phyloP scores from a whole-genome alignment of 306 rosid genomes.

The Ochetophila trinervis region DNA sequence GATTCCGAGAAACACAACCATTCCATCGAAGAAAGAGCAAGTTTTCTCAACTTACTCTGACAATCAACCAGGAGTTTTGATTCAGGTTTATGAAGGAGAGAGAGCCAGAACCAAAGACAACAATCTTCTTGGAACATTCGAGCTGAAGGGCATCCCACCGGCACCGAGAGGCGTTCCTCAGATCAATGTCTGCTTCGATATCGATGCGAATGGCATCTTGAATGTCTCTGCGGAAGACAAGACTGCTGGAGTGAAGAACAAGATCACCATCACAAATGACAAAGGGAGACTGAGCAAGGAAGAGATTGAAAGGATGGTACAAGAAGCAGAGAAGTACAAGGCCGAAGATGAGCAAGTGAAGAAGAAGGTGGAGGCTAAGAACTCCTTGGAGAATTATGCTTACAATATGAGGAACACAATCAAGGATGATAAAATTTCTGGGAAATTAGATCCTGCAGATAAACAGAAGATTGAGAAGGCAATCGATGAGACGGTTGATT shows the following conservation, averaged over 20 bases:
- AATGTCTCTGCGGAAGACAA: conserved; percentile 47
- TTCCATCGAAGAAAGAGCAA: conserved; percentile 46
- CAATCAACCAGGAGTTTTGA: conserved; percentile 42
- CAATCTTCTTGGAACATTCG: conserved; percentile 45
- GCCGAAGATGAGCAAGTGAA: conserved; percentile 48
- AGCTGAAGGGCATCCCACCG: conserved; percentile 44
- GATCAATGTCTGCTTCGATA: conserved; percentile 50
- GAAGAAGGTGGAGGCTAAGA: conserved; percentile 48
- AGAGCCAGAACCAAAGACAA: conserved; percentile 50
- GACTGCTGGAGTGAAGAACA: conserved; percentile 56
- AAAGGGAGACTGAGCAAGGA: conserved; percentile 46
- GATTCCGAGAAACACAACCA: conserved; percentile 49
- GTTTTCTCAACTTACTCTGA: conserved; percentile 42
- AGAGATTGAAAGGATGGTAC: conserved; percentile 45
- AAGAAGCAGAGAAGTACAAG: conserved; percentile 44
- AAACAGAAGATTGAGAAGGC: conserved; percentile 52
- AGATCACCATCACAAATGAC: conserved; percentile 45
- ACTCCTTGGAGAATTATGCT: conserved; percentile 36
- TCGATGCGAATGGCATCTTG: conserved; percentile 45
- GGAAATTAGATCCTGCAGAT: conserved; percentile 29
- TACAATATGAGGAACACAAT: conserved; percentile 42
- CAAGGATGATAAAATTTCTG: conserved; percentile 39
- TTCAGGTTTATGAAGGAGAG: conserved; percentile 53
- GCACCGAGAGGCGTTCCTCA: conserved; percentile 53
- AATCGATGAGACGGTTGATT: conserved; percentile 36